Evolutionary conservation across 192 early-diverging fungal genomes (phyloP), one percentile per base, ranked within the genome.

Genomic region (Backusella mclennaniae): DNA sequence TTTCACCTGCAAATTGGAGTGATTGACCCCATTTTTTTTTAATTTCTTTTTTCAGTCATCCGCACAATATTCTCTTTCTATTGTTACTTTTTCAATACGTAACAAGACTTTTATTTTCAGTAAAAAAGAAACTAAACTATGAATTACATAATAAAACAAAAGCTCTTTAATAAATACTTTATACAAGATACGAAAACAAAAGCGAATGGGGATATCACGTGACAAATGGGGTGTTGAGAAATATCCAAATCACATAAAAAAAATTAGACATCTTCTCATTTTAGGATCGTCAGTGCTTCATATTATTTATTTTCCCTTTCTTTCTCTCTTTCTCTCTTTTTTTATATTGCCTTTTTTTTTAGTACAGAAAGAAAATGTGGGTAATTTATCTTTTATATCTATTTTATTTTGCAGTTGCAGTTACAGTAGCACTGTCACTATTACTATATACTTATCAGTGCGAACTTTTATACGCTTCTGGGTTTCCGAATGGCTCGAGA

Each of bases 361-460:
- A 53, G 6, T 53, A 53, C 21, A 53, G 4, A 0, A 46, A 46
- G 44, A 19, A 46, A 46, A 59, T 59, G 53, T 59, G 53, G 46
- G 17, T 66, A 29, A 29, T 69, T 14, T 77, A 53, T 33, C 14
- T 77, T 31, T 49, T 77, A 21, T 80, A 80, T 49, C 29, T 76
- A 35, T 35, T 80, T 21, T 76, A 72, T 38, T 76, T 76, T 76
- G 59, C 69, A 8, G 63, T 76, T 29, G 42, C 69, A 35, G 39
- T 73, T 19, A 71, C 74, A 26, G 38, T 76, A 9, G 69, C 79
- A 53, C 26, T 76, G 7, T 76, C 79, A 12, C 6, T 76, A 35
- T 21, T 72, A 31, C 29, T 80, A 35, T 80, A 80, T 33, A 68
- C 66, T 53, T 80, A 76, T 35, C 79, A 80, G 76, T 80, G 79